phyloP scores from a whole-genome alignment of 306 rosid genomes.

The Corylus heterophylla region DNA sequence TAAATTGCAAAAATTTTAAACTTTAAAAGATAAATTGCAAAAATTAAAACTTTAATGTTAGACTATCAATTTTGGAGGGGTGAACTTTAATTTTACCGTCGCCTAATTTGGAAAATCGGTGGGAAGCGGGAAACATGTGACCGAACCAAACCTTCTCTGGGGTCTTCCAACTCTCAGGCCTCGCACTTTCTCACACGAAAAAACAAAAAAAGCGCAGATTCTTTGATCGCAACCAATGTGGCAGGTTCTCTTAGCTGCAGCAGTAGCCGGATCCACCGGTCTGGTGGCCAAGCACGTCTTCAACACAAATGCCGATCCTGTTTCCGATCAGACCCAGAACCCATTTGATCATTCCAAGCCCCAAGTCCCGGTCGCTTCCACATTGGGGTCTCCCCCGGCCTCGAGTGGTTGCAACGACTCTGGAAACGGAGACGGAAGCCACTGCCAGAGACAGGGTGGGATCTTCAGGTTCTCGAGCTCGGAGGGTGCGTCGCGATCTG shows the following conservation, averaged over 20 bases:
- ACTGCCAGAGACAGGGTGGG: constrained; percentile 28
- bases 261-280: constrained; percentile 72
- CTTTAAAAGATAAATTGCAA: no score
- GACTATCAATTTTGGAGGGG: no score
- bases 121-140: constrained; percentile 60
- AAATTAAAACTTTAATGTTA: no score
- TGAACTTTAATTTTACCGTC: no score
- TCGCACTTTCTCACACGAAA: neutral
- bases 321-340: constrained; percentile 4
- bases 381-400: constrained; percentile 22
- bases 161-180: neutral
- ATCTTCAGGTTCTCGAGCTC: constrained; percentile 55
- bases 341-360: constrained; percentile 3
- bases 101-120: neutral
- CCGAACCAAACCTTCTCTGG: neutral
- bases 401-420: constrained; percentile 16
- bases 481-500: constrained; percentile 17
- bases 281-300: constrained; percentile 52
- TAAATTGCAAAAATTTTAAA: no score
- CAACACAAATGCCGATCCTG: constrained; percentile 10
- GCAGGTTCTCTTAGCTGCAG: constrained; percentile 58
- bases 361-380: neutral
- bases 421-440: neutral
- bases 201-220: neutral
- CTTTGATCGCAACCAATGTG: constrained; percentile 49